Base-by-base conservation (phyloP, 148 eudicot species). In the Nepenthes gracilis region DNA sequence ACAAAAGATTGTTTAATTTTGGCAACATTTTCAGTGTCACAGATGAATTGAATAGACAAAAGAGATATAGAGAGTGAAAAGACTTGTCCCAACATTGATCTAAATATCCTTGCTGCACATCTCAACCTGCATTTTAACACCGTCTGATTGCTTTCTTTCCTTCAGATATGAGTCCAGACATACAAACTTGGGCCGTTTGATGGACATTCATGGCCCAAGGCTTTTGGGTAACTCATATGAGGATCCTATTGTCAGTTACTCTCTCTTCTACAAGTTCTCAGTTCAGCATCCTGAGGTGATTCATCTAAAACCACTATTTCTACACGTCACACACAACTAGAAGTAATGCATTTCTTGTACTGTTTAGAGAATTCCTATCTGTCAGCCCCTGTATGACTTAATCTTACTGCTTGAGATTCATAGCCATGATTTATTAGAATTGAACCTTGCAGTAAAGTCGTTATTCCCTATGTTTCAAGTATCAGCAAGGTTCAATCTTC, bases 191-290 rank as follows among this genome's bases (percentile, higher is more conserved):
- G 98, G 98, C 2, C 80, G 83, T 2, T 32, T 88, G 9, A 84
- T 93, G 95, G 96, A 88, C 70, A 61, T 72, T 58, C 85, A 93
- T 69, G 85, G 85, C 43, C 84, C 85, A 15, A 84, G 78, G 76
- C 83, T 84, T 50, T 48, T 93, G 32, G 98, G 97, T n/a, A 69
- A 58, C 56, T 61, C 70, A 13, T 93, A 93, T 76, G 65, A 81
- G 63, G 86, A 88, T 77, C 98, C 98, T 3, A 70, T 93, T 13
- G 33, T 91, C 45, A 93, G 96, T 65, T 93, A 75, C 63, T 62
- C 63, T 15, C 71, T 67, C 36, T 86, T 93, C 59, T 88, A 85
- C 10, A 68, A 67, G 33, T 93, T 84, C 69, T 70, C 83, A 9
- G 85, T 75, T 67, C 70, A 82, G 33, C 76, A 93, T 75, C 98